A percentile compares a stretch with the other conserved stretches of the same genome.
phyloP scores from a whole-genome alignment of 2,329 filamentous ascomycete species.

The Pleomassaria siparia region DNA sequence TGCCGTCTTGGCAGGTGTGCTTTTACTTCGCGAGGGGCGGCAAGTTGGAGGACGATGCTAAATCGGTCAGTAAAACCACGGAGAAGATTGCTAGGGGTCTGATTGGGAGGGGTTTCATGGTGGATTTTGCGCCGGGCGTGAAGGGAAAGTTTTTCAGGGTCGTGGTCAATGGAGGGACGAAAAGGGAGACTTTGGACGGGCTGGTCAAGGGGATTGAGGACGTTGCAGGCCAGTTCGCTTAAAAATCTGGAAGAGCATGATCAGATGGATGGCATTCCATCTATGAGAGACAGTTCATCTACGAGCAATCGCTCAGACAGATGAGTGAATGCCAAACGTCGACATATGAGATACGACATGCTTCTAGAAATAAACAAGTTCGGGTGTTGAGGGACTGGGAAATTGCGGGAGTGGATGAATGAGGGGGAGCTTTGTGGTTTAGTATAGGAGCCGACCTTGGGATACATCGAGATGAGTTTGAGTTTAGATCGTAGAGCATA shows the following conservation, averaged over 20 bases:
- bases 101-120: slow-evolving; percentile 66
- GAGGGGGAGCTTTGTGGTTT: too few species aligned
- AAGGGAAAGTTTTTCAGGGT: slow-evolving; percentile 68
- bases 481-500: too few species aligned
- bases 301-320: too few species aligned
- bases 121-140: slow-evolving; percentile 65
- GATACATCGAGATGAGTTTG: too few species aligned
- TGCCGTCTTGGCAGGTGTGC: slow-evolving; percentile 85
- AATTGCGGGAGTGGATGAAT: too few species aligned
- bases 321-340: too few species aligned
- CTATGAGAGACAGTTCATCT: too few species aligned
- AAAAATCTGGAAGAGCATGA: not conserved
- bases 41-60: slow-evolving; percentile 46
- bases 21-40: slow-evolving; percentile 78
- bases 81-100: slow-evolving; percentile 57
- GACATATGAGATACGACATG: too few species aligned
- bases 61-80: slow-evolving; percentile 59
- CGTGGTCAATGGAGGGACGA: slow-evolving; percentile 66
- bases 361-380: too few species aligned
- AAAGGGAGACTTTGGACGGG: slow-evolving; percentile 62
- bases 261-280: not conserved
- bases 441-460: too few species aligned
- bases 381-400: too few species aligned
- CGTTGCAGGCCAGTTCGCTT: slow-evolving; percentile 32
- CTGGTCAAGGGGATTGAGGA: slow-evolving; percentile 62